phyloP scores from a whole-genome alignment of 495 filamentous ascomycete species.

The Lophiotrema nucula region DNA sequence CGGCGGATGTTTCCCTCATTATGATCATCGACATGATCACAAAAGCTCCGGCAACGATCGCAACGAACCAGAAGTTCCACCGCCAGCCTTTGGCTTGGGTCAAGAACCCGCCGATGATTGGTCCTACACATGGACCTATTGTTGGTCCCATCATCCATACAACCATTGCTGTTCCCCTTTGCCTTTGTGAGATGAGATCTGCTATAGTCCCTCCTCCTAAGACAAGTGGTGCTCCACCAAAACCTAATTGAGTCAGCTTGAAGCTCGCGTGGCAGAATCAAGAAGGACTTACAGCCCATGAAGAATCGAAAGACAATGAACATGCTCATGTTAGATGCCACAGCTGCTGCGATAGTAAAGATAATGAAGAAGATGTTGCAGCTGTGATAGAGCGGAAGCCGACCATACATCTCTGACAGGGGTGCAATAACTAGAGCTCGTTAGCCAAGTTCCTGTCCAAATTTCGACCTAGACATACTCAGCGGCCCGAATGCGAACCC shows the following conservation, averaged over 20 bases:
- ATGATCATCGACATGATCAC: conserved; percentile 24
- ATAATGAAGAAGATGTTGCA: conserved; percentile 49
- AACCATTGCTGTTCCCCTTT: conserved; percentile 49
- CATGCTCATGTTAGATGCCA: conserved; percentile 44
- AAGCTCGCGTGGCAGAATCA: background rate
- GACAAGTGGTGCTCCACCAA: conserved; percentile 45
- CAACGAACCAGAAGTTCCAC: conserved; percentile 42
- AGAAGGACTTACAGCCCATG: conserved; percentile 37
- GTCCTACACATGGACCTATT: conserved; percentile 37
- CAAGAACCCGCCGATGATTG: conserved; percentile 47
- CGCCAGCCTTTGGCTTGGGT: conserved; percentile 39
- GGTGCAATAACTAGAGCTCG: conserved; percentile 48
- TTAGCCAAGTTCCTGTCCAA: too few relatives aligned
- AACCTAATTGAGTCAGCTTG: conserved; percentile 11
- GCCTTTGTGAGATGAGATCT: conserved; percentile 46
- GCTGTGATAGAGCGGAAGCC: conserved; percentile 45
- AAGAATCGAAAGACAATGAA: conserved; percentile 52
- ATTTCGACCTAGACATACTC: conserved; percentile 22
- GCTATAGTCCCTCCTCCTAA: conserved; percentile 52
- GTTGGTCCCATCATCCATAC: conserved; percentile 50
- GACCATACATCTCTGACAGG: conserved; percentile 48
- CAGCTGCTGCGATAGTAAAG: conserved; percentile 49
- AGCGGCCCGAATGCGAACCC: conserved; percentile 32
- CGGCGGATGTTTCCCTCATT: conserved; percentile 37
- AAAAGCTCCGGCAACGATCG: conserved; percentile 38